Base-by-base conservation (phyloP, 2,329 filamentous ascomycete species). In the Cordyceps tenuipes region DNA sequence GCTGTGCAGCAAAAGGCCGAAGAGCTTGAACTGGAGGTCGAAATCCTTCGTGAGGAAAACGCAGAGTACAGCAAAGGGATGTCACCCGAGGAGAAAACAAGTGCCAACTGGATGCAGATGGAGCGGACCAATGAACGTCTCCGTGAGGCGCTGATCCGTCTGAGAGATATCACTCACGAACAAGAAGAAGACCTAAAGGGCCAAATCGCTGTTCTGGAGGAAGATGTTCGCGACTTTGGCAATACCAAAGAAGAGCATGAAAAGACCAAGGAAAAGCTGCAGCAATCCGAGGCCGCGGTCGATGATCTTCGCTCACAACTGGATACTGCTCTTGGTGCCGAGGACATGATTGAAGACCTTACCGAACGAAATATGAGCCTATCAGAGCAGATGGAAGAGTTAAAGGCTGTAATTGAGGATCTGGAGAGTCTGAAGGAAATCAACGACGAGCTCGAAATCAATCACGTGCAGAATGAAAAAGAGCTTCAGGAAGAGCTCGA, bases 401-500 rank as follows among this genome's bases (percentile, higher is more conserved):
- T 97, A 56, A 88, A 88, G 68, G 85, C 85, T 19, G 85, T 88
- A 8, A 88, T 97, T 62, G 88, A 92, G 63, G 93, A 97, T 64
- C 81, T 97, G 12, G 91, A 97, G 71, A 90, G 84, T 62, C 76
- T 97, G 57, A 92, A 91, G 70, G 93, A 99, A 70, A 85, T 97
- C 66, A 95, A 91, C 66, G 92, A 97, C 68, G 94, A 99, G 73
- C 84, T 99, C 3, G 92, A 97, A 71, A 83, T 90, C 67, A 96
- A 96, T 69, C 92, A 97, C 69, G 84, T 94, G 4, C 91, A 97
- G 69, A 90, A 91, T 41, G 90, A 96, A 71, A 96, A 93, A 72
- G 92, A 97, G 70, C 83, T 99, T 73, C 91, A 96, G 71, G 89
- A 95, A 67, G 92, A 97, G 67, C 83, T 97, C 59, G 92, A 97